Evolutionary conservation across 139 green algal species (phyloP), one percentile per base, ranked within the genome.

Genomic region (Desmodesmus armatus): DNA sequence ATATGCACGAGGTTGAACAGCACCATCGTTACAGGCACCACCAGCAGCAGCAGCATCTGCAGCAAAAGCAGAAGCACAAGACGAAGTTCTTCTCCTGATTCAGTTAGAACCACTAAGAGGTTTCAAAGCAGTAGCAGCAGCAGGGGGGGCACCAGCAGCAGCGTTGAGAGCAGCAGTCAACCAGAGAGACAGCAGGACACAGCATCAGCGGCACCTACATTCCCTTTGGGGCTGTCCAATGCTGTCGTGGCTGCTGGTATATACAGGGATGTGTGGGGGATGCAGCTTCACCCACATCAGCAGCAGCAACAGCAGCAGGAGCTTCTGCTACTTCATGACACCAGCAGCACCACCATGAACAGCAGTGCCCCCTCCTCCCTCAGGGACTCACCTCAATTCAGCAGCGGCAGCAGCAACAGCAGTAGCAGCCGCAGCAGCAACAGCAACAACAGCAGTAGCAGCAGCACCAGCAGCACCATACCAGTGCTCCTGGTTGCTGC

Each of bases 31-130:
- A 23, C 29, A 27, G 31, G 55, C 25, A 65, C 5, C 25, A 33
- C 25, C 55, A 65, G 55, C 55, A 65, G 55, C 55, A 65, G 15
- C 55, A 65, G 55, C 55, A 65, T 13, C 17, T 33, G 9, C 25
- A 5, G 1, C 55, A 65, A 33, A 23, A 11, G 17, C 19, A 65
- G 19, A 23, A 65, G 23, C 13, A 65, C 3, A 31, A 17, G 5
- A 5, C 21, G 2, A 23, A 65, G 55, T 27, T 65, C 55, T 82
- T 49, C 75, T 82, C 51, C 43, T 79, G 60, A 31, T 69, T 70
- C 53, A 62, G 76, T 33, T 84, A 85, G 76, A 93, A 93, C 77
- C 90, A 92, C 49, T 39, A 35, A 33, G 71, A 47, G 49, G 44
- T 25, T 31, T 9, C 17, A 41, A n/a, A 58, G 41, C 67, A 67